Evolutionary conservation across 176 grass and related monocot species (phyloP), one percentile per base, ranked within the genome.

Genomic region (Rhynchospora breviuscula): DNA sequence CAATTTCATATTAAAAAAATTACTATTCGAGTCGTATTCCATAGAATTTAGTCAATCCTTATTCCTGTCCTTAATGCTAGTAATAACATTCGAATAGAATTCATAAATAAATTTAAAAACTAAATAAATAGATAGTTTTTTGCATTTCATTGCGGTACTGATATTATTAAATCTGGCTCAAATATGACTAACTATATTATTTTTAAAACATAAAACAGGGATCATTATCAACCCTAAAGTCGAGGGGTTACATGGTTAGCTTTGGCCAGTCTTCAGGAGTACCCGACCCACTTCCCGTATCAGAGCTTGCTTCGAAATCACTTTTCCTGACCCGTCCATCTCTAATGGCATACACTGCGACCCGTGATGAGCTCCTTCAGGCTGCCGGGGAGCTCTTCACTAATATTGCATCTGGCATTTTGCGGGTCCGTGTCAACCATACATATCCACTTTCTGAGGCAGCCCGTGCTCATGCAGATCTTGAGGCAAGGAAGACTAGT

Each of bases 211-310:
- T 77, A 7, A 56, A 22, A 79, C 60, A 91, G 88, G 88, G 88
- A 33, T 91, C 89, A 0, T 75, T 94, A 60, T 79, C 85, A 18
- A 86, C 87, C 76, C 77, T 94, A 67, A 85, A 58, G 80, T 21
- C 35, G 0, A 78, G 81, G 19, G 92, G 92, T 22, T 91, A 83
- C 65, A 84, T 91, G 89, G 78, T 94, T 79, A 89, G 74, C 49
- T 91, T 89, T 53, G 89, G 92, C 49, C 92, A 91, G 54, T 86
- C 85, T 68, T 94, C 89, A 67, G 89, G 89, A 10, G 76, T n/a
- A 29, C 84, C 80, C 8, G 87, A 91, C n/a, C 92, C 87, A 7
- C 44, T 91, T 61, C 67, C 48, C 25, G 0, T 88, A 40, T 79
- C 85, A 33, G 87, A 91, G n/a, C 87, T 94, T 10, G 80, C 80